Evolutionary conservation across 2,329 filamentous ascomycete species (phyloP).

Genomic region (Trichoderma sp.): DNA sequence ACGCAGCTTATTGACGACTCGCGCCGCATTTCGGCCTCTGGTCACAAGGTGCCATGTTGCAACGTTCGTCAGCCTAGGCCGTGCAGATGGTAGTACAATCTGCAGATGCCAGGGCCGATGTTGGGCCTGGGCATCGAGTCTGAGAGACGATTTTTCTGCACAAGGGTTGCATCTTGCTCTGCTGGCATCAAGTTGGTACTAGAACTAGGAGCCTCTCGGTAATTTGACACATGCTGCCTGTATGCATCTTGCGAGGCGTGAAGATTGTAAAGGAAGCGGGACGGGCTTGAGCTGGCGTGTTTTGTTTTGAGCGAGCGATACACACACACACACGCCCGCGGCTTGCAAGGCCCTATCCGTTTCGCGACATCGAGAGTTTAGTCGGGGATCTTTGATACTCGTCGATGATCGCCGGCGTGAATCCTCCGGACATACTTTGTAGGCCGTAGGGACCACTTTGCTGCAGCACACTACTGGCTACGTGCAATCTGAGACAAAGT

Average conservation of each 20-base stretch:
- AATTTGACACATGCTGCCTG: not conserved
- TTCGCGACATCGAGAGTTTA: conserved; percentile 13
- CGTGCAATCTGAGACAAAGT: conserved; percentile 1
- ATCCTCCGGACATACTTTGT: not conserved
- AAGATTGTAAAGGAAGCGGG: not conserved
- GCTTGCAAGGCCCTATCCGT: not conserved
- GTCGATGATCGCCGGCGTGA: conserved; percentile 1
- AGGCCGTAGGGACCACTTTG: not conserved
- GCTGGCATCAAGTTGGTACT: not conserved
- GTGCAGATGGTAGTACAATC: not conserved
- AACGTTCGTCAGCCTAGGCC: not conserved
- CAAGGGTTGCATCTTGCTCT: not conserved
- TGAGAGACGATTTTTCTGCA: not conserved
- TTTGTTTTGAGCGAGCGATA: not conserved
- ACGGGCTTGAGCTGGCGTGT: not conserved
- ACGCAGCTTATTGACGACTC: not conserved
- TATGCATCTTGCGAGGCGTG: not conserved
- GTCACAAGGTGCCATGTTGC: not conserved
- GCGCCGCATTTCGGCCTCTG: not conserved
- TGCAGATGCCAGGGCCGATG: not conserved
- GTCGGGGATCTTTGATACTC: not conserved
- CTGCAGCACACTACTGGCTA: not conserved
- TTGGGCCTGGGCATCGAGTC: not conserved
- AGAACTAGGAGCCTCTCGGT: not conserved
- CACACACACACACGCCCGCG: not conserved